phyloP scores from a whole-genome alignment of 768 basidiomycete species.

The Thelephora aurantiotincta region DNA sequence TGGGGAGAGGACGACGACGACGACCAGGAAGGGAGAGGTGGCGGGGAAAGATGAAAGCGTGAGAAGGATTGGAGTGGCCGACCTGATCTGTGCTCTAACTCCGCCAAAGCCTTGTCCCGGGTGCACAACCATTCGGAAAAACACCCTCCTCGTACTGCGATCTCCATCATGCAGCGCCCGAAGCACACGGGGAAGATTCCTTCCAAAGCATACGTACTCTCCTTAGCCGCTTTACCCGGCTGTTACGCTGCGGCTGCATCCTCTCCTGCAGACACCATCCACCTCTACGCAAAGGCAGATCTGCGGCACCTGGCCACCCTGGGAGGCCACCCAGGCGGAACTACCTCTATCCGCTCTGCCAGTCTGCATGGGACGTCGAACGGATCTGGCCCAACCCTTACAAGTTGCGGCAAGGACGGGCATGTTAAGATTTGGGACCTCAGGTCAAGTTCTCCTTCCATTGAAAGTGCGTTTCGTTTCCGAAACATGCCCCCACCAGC shows the following conservation, averaged over 20 bases:
- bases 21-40: not conserved
- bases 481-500: not conserved
- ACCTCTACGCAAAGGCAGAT: slow-evolving; percentile 49
- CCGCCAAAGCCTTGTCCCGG: no score
- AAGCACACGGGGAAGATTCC: slow-evolving; percentile 13
- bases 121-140: no score
- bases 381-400: slow-evolving; percentile 26
- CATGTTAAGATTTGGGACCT: slow-evolving; percentile 66
- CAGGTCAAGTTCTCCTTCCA: slow-evolving; percentile 32
- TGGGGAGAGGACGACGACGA: slow-evolving; percentile 4
- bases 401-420: slow-evolving; percentile 63
- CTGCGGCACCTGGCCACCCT: slow-evolving; percentile 33
- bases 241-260: slow-evolving; percentile 50
- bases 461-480: slow-evolving; percentile 46
- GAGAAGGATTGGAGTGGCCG: no score
- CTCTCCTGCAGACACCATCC: slow-evolving; percentile 47
- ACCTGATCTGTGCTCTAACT: no score
- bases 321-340: slow-evolving; percentile 42
- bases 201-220: slow-evolving; percentile 43
- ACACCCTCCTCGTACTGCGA: no score
- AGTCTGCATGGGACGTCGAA: slow-evolving; percentile 22
- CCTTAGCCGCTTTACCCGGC: slow-evolving; percentile 31
- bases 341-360: slow-evolving; percentile 37
- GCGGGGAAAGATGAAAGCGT: not conserved
- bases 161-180: no score